These are phyloP conservation scores for Lenzites betulinus DNA, from an alignment of 768 basidiomycete genomes.

Conservation along the genomic window DNA sequence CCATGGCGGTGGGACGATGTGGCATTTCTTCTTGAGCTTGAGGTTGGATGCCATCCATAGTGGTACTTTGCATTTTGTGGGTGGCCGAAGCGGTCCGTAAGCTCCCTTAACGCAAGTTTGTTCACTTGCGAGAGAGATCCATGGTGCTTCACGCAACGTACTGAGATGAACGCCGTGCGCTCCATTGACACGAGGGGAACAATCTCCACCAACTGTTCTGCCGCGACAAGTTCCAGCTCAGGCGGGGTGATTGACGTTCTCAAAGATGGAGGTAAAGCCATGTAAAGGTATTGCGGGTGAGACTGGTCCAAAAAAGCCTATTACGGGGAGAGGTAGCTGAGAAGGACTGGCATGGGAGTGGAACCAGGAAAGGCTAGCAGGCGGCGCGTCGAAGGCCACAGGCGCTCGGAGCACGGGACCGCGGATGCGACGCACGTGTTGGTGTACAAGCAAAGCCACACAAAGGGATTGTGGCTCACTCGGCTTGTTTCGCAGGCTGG, in stretches of 20 bases:
- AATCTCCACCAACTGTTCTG: constrained; percentile 82
- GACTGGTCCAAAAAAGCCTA: too few relatives aligned
- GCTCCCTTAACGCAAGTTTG: constrained; percentile 63
- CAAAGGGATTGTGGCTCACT: constrained; percentile 12
- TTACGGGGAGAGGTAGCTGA: too few relatives aligned
- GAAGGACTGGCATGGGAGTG: too few relatives aligned
- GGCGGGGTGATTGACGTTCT: constrained; percentile 75
- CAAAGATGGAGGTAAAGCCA: constrained; percentile 79
- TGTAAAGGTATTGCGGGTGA: constrained; percentile 28
- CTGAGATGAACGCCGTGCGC: constrained; percentile 88
- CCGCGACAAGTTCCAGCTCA: constrained; percentile 88
- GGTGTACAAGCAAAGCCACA: constrained; percentile 11
- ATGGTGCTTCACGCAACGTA: constrained; percentile 33
- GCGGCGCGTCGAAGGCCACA: too few relatives aligned
- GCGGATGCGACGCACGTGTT: too few relatives aligned
- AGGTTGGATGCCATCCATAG: constrained; percentile 95
- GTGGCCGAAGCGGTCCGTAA: constrained; percentile 91
- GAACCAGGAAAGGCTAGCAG: too few relatives aligned
- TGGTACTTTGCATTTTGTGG: constrained; percentile 82
- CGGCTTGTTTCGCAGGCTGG: constrained; percentile 7
- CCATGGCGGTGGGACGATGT: constrained; percentile 91
- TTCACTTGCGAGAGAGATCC: neutral
- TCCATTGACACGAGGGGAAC: constrained; percentile 91
- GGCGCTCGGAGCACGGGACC: too few relatives aligned
- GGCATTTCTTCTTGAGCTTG: constrained; percentile 93